Percentiles rank a stretch among this genome's conserved stretches.
phyloP scores from a whole-genome alignment of 257 asterid genomes.

The Plantago major region DNA sequence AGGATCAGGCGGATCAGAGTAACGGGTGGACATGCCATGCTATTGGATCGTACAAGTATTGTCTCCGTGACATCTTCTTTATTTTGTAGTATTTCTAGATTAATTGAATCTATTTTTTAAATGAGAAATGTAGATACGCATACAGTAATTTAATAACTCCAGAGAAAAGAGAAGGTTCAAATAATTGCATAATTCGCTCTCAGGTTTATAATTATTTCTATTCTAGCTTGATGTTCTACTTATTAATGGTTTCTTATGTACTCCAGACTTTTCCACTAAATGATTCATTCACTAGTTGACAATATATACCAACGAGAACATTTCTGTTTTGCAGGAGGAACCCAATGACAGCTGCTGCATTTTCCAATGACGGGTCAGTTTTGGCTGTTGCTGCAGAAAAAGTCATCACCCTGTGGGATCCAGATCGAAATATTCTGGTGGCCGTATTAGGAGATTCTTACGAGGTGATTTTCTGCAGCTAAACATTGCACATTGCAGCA shows the following conservation, averaged over 20 bases:
- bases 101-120: neutral
- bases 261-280: neutral
- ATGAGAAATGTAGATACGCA: conserved; percentile 1
- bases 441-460: conserved; percentile 76
- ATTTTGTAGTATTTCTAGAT: conserved; percentile 3
- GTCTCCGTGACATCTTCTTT: conserved; percentile 6
- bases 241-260: neutral
- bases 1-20: conserved; percentile 39
- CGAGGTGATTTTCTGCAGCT: conserved; percentile 42
- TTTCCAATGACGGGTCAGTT: conserved; percentile 87
- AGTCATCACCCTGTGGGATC: conserved; percentile 92
- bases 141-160: too few relatives aligned
- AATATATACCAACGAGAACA: conserved; percentile 7
- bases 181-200: too few relatives aligned
- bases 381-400: conserved; percentile 92
- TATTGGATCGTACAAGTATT: conserved; percentile 94
- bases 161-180: too few relatives aligned
- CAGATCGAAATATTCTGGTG: conserved; percentile 66
- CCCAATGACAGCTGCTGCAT: conserved; percentile 80
- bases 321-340: conserved; percentile 54
- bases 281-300: conserved; percentile 1
- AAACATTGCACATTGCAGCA: neutral
- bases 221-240: too few relatives aligned
- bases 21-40: conserved; percentile 93
- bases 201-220: too few relatives aligned